A percentile compares a stretch with the other conserved stretches of the same genome.
phyloP scores from a whole-genome alignment of 768 basidiomycete genomes.

The Naganishia kalamii region DNA sequence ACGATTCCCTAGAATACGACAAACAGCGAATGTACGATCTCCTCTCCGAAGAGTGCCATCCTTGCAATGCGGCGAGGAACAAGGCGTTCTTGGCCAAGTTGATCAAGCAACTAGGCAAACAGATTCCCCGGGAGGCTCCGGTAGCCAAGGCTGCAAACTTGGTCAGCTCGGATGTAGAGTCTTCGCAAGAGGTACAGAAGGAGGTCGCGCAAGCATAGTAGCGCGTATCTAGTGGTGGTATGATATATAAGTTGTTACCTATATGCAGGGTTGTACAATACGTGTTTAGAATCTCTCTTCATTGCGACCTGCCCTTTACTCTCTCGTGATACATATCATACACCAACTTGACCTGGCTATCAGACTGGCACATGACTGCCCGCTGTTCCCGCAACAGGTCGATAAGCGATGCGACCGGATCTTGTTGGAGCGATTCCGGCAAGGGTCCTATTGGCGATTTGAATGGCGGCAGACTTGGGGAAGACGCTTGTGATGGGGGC shows the following conservation, averaged over 20 bases:
- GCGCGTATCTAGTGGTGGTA: no score
- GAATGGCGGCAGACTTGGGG: not conserved
- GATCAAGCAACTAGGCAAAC: constrained; percentile 8
- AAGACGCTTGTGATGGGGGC: not conserved
- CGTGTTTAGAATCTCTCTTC: not conserved
- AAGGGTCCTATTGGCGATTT: constrained; percentile 34
- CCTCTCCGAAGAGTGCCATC: constrained; percentile 1
- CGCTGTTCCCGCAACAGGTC: constrained; percentile 41
- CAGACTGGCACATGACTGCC: constrained; percentile 37
- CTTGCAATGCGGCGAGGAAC: not conserved
- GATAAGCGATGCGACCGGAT: constrained; percentile 37
- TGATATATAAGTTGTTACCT: no score
- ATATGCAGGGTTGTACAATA: not conserved
- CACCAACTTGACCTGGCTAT: constrained; percentile 35
- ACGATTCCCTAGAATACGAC: not conserved
- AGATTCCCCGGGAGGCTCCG: not conserved
- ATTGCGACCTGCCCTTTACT: not conserved
- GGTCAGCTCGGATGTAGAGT: constrained; percentile 12
- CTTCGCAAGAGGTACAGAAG: not conserved
- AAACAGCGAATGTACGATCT: constrained; percentile 15
- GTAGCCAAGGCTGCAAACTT: not conserved
- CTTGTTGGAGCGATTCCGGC: constrained; percentile 24
- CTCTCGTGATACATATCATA: constrained; percentile 23
- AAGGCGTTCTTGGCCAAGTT: constrained; percentile 6
- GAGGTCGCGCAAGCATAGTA: not conserved